phyloP scores from a whole-genome alignment of 306 rosid genomes.

The Rosa multiflora region DNA sequence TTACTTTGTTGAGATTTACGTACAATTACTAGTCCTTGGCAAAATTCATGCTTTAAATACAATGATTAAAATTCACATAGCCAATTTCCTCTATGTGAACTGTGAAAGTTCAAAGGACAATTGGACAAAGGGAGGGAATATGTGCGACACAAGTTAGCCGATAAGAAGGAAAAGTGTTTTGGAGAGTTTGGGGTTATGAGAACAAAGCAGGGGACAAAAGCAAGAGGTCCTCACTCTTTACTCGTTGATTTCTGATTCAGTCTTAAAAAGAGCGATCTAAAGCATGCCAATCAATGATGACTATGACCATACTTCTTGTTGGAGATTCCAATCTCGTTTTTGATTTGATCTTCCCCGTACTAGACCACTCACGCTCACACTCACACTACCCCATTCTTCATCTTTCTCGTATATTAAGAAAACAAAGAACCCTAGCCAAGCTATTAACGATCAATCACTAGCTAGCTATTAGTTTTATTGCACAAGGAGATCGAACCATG shows the following conservation, averaged over 20 bases:
- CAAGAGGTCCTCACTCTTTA: constrained; percentile 5
- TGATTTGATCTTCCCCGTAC: constrained; percentile 2
- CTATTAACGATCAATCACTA: not conserved
- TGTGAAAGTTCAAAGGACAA: not conserved
- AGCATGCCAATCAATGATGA: constrained; percentile 22
- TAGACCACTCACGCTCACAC: not conserved
- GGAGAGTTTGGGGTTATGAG: constrained; percentile 17
- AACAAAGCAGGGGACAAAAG: constrained; percentile 36
- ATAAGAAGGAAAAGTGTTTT: constrained; percentile 20
- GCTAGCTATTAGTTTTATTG: not conserved
- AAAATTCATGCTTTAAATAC: not conserved
- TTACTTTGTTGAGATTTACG: too few relatives aligned
- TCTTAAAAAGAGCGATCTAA: constrained; percentile 5
- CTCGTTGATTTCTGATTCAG: constrained; percentile 15
- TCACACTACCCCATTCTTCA: not conserved
- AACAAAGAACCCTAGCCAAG: not conserved
- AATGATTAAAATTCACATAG: too few relatives aligned
- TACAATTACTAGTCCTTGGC: not conserved
- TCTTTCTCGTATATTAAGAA: constrained; percentile 3
- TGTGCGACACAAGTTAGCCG: constrained; percentile 35
- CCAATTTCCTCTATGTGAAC: not conserved
- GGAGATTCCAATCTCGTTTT: constrained; percentile 21
- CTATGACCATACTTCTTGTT: constrained; percentile 14
- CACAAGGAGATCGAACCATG: not conserved
- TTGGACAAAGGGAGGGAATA: constrained; percentile 25